phyloP scores from a whole-genome alignment of 2,329 filamentous ascomycete genomes.

The Xylariaceae sp. region DNA sequence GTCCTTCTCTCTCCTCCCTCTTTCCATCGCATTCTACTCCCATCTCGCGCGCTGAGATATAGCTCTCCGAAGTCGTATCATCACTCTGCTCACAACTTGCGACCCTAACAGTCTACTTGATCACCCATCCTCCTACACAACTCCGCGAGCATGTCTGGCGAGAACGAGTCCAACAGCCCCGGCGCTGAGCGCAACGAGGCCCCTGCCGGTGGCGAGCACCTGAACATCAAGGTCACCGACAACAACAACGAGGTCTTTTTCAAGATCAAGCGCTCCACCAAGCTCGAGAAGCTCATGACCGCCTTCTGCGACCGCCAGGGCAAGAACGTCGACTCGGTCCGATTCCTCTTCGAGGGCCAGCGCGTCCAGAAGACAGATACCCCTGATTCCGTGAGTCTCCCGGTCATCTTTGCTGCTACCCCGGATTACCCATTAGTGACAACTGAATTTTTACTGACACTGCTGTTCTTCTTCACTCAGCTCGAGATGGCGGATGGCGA shows the following conservation, averaged over 20 bases:
- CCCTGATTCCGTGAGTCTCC: constrained; percentile 77
- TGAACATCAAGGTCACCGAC: constrained; percentile 99
- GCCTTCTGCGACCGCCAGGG: constrained; percentile 97
- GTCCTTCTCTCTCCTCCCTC: not conserved
- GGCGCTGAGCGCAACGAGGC: constrained; percentile 38
- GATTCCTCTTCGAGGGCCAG: constrained; percentile 94
- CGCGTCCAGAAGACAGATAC: constrained; percentile 86
- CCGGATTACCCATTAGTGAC: not conserved
- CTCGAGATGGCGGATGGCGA: constrained; percentile 97
- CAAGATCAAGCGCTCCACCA: constrained; percentile 97
- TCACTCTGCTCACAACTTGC: not conserved
- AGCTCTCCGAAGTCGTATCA: not conserved
- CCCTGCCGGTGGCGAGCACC: constrained; percentile 61
- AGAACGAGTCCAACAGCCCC: constrained; percentile 49
- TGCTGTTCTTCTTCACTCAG: constrained; percentile 44
- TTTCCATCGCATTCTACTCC: not conserved
- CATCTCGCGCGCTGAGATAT: not conserved
- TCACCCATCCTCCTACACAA: not conserved
- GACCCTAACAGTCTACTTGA: not conserved
- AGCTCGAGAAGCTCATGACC: constrained; percentile 96
- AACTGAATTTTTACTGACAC: constrained; percentile 3
- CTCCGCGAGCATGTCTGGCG: constrained; percentile 43
- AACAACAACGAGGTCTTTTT: constrained; percentile 99
- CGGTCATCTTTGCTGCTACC: too few relatives aligned
- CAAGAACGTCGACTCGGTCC: constrained; percentile 77